Evolutionary conservation across 495 filamentous ascomycete species (phyloP).

Genomic region (Penicillium salamii): DNA sequence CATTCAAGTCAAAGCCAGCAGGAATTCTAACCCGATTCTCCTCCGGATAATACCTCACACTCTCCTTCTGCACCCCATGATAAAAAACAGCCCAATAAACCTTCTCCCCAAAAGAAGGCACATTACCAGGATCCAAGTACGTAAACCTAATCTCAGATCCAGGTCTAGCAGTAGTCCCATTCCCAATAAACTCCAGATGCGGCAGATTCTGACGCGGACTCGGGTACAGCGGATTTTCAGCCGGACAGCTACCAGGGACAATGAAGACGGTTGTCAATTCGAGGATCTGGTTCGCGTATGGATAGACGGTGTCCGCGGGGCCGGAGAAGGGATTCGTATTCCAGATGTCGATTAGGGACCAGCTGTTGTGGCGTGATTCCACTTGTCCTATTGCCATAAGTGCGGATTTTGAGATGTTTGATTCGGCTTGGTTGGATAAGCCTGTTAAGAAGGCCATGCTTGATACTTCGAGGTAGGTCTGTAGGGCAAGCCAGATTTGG

Average conservation of each 20-base stretch:
- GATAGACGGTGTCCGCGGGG: constrained; percentile 49
- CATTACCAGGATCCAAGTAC: too few species aligned
- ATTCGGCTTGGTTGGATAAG: constrained; percentile 41
- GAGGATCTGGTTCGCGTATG: constrained; percentile 53
- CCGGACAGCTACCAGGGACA: too few species aligned
- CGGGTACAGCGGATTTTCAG: too few species aligned
- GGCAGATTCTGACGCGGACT: too few species aligned
- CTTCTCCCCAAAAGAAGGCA: too few species aligned
- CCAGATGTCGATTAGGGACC: constrained; percentile 53
- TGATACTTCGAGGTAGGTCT: constrained; percentile 49
- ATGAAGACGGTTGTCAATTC: constrained; percentile 40
- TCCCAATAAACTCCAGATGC: too few species aligned
- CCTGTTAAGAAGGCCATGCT: constrained; percentile 55
- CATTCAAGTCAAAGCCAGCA: constrained; percentile 36
- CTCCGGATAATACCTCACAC: too few species aligned
- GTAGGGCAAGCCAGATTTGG: constrained; percentile 38
- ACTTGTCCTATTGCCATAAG: constrained; percentile 48
- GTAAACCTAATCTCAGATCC: too few species aligned
- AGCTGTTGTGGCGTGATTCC: constrained; percentile 49
- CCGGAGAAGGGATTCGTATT: constrained; percentile 47
- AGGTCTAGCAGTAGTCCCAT: too few species aligned
- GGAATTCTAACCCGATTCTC: too few species aligned
- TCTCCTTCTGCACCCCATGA: too few species aligned
- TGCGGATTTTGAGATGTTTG: constrained; percentile 35
- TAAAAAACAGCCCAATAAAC: too few species aligned